A percentile compares a stretch with the other conserved stretches of the same genome.
These are phyloP conservation scores for Sphagnum tenellum DNA, from an alignment of 225 moss, liverwort and hornwort species.

Conservation along the genomic window DNA sequence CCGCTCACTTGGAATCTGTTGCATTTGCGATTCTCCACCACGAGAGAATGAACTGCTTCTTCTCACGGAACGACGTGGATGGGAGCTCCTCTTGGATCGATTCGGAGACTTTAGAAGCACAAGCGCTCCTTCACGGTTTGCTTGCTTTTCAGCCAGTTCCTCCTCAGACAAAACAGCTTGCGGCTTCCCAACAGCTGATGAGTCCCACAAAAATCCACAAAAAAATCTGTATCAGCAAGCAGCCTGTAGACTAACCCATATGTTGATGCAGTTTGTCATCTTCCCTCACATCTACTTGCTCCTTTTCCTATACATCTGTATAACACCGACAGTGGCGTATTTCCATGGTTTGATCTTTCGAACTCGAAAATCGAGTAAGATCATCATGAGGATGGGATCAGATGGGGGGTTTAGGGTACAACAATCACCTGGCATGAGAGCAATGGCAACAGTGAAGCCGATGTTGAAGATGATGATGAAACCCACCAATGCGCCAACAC, in stretches of 20 bases:
- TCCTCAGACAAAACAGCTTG: constrained; percentile 61
- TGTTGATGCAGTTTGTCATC: too few relatives aligned
- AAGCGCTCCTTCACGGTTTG: constrained; percentile 28
- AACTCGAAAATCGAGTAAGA: not conserved
- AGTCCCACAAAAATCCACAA: too few relatives aligned
- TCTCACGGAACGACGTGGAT: not conserved
- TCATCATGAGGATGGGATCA: not conserved
- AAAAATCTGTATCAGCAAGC: too few relatives aligned
- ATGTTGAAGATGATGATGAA: constrained; percentile 50
- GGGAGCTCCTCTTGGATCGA: not conserved
- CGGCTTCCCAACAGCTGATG: constrained; percentile 43
- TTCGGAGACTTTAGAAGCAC: not conserved
- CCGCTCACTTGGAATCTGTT: too few relatives aligned
- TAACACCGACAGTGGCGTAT: too few relatives aligned
- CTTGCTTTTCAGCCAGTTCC: constrained; percentile 39
- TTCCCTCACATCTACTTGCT: too few relatives aligned
- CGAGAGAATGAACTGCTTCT: too few relatives aligned
- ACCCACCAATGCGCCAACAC: constrained; percentile 31
- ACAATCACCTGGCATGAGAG: constrained; percentile 41
- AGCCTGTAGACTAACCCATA: too few relatives aligned
- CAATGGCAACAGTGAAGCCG: constrained; percentile 46
- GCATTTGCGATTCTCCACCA: too few relatives aligned
- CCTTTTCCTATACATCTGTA: too few relatives aligned
- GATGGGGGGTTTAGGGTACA: too few relatives aligned
- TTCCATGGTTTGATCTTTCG: not conserved